Percentiles rank a stretch among this genome's conserved stretches.
Conservation (phyloP, 805 yeast species). For the Candida germanica region DNA sequence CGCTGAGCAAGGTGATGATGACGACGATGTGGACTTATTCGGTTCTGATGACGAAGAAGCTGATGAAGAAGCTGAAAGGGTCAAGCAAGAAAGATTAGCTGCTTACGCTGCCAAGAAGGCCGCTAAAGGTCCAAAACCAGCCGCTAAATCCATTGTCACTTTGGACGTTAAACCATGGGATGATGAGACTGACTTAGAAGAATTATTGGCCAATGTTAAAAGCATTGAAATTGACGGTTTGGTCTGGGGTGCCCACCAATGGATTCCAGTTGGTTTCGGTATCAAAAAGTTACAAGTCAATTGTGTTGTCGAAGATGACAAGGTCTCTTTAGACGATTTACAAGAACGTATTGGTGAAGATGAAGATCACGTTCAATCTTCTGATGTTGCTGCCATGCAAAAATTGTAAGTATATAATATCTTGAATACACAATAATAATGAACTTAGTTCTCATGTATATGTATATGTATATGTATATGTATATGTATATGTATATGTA, state of each 20-base stretch:
- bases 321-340: slow-evolving; percentile 90
- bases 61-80: slow-evolving; percentile 95
- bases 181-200: slow-evolving; percentile 95
- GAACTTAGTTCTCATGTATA: too few species aligned
- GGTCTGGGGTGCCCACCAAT: slow-evolving; percentile 96
- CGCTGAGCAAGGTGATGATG: slow-evolving; percentile 74
- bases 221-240: slow-evolving; percentile 87
- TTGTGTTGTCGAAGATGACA: slow-evolving; percentile 96
- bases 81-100: slow-evolving; percentile 97
- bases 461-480: too few species aligned
- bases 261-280: slow-evolving; percentile 98
- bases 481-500: too few species aligned
- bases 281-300: slow-evolving; percentile 98
- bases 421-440: too few species aligned
- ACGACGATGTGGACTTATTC: slow-evolving; percentile 88
- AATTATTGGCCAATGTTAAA: slow-evolving; percentile 84
- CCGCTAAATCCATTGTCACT: slow-evolving; percentile 97
- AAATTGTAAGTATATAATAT: slow-evolving; percentile 83
- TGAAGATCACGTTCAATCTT: slow-evolving; percentile 99
- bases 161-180: slow-evolving; percentile 99
- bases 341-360: slow-evolving; percentile 77
- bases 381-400: slow-evolving; percentile 98
- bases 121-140: slow-evolving; percentile 94
- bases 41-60: slow-evolving; percentile 93
- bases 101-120: slow-evolving; percentile 98